A percentile compares a stretch with the other conserved stretches of the same genome.
Evolutionary conservation across 2,329 filamentous ascomycete species (phyloP).

Genomic region (Penicillium sp.): DNA sequence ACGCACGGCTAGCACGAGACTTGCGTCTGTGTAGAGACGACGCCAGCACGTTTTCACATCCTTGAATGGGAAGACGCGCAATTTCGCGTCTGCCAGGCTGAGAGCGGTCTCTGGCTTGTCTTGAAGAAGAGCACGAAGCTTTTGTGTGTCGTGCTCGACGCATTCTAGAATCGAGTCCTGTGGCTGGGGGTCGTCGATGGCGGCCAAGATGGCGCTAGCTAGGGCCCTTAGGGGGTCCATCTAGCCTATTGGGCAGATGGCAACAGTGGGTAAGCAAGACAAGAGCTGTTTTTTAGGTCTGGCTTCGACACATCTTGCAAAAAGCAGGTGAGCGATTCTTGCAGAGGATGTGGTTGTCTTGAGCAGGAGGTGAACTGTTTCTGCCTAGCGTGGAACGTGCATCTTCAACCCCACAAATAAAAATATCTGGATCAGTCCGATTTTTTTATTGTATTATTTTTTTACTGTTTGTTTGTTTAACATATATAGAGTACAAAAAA

Average conservation of each 20-base stretch:
- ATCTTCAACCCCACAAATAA: too few relatives aligned
- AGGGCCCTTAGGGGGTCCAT: slow-evolving; percentile 21
- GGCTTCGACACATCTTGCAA: too few relatives aligned
- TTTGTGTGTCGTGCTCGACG: slow-evolving; percentile 21
- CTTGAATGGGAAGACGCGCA: slow-evolving; percentile 55
- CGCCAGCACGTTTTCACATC: slow-evolving; percentile 56
- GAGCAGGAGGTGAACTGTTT: too few relatives aligned
- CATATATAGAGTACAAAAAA: not conserved
- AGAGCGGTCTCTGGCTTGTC: slow-evolving; percentile 40
- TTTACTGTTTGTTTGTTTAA: too few relatives aligned
- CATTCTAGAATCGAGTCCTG: slow-evolving; percentile 37
- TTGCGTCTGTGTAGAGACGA: slow-evolving; percentile 56
- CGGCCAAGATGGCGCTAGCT: slow-evolving; percentile 24
- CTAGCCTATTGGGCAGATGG: too few relatives aligned
- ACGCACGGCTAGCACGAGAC: slow-evolving; percentile 44
- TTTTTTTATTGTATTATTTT: too few relatives aligned
- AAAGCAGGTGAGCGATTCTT: too few relatives aligned
- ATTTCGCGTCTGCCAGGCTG: slow-evolving; percentile 48
- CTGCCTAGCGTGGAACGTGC: too few relatives aligned
- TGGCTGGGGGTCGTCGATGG: slow-evolving; percentile 24
- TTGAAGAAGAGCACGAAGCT: slow-evolving; percentile 23
- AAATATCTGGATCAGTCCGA: too few relatives aligned
- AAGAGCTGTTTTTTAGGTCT: too few relatives aligned
- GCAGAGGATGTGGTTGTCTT: too few relatives aligned
- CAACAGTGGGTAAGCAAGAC: too few relatives aligned